Conservation (phyloP, 106 monocot genomes). For the Dendrobium catenatum region DNA sequence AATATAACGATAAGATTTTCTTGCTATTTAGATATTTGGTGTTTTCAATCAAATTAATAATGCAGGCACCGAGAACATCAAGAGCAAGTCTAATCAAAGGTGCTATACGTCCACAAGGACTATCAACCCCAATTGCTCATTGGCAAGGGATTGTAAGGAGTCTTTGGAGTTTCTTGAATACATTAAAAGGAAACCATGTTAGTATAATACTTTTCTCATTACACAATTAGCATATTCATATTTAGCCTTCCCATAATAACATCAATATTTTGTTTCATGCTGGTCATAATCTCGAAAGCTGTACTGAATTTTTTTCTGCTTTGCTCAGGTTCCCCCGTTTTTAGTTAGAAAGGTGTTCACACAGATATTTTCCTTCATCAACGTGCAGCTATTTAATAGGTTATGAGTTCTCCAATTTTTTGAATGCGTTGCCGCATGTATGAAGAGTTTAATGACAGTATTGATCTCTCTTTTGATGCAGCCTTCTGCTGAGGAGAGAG, state of each 20-base stretch:
- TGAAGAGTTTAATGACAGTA: neutral
- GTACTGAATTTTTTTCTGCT: neutral
- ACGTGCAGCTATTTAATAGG: slow-evolving; percentile 99
- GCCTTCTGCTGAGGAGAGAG: slow-evolving; percentile 89
- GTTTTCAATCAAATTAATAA: neutral
- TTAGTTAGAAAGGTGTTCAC: slow-evolving; percentile 92
- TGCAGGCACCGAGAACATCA: slow-evolving; percentile 86
- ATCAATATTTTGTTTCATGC: neutral
- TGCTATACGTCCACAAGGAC: slow-evolving; percentile 56
- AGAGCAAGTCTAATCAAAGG: slow-evolving; percentile 87
- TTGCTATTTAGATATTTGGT: neutral
- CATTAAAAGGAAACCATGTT: slow-evolving; percentile 83
- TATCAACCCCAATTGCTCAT: slow-evolving; percentile 85
- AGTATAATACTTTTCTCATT: slow-evolving; percentile 21
- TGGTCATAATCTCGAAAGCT: neutral
- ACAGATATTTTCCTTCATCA: slow-evolving; percentile 99
- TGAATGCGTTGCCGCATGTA: neutral
- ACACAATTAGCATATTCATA: neutral
- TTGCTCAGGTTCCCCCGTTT: slow-evolving; percentile 83
- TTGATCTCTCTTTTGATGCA: slow-evolving; percentile 22
- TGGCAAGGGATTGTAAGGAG: slow-evolving; percentile 98
- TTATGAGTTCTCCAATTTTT: slow-evolving; percentile 12
- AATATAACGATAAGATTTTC: neutral
- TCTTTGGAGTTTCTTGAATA: slow-evolving; percentile 75
- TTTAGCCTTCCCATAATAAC: neutral